These are phyloP conservation scores for Linnemannia schmuckeri DNA, from an alignment of 192 early-diverging fungal genomes.

Conservation along the genomic window DNA sequence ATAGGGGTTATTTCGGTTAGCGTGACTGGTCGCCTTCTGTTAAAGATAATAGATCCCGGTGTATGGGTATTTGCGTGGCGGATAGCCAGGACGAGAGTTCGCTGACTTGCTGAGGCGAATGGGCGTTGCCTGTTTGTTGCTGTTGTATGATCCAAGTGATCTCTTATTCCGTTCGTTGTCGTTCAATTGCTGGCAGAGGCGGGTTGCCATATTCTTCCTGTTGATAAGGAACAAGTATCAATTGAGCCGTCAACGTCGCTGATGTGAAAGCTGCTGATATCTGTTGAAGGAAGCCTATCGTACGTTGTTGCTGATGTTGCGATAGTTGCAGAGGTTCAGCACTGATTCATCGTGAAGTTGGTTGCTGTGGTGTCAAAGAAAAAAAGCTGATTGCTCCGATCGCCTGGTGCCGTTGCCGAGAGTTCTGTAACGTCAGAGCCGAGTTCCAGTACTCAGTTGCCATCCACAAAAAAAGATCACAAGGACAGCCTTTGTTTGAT, in stretches of 20 bases:
- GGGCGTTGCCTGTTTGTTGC: neutral
- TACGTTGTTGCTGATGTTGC: too few species aligned
- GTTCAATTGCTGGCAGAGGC: neutral
- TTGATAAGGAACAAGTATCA: neutral
- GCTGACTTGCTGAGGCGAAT: neutral
- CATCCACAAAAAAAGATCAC: neutral
- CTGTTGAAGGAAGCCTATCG: too few species aligned
- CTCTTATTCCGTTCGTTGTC: neutral
- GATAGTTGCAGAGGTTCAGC: too few species aligned
- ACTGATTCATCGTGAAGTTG: too few species aligned
- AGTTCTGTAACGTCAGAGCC: too few species aligned
- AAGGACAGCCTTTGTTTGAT: conserved; percentile 7
- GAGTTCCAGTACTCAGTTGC: too few species aligned
- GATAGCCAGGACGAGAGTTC: neutral
- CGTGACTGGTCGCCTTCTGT: neutral
- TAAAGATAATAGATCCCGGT: neutral
- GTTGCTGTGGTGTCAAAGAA: too few species aligned
- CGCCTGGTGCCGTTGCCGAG: too few species aligned
- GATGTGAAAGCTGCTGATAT: too few species aligned
- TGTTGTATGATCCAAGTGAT: neutral
- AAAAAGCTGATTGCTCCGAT: too few species aligned
- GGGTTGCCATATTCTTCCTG: neutral
- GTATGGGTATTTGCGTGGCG: neutral
- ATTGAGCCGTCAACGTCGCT: neutral
- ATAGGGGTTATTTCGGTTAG: conserved; percentile 9